A percentile compares a stretch with the other conserved stretches of the same genome.
phyloP scores from a whole-genome alignment of 805 yeast genomes.

The Jamesozyma hellenica region DNA sequence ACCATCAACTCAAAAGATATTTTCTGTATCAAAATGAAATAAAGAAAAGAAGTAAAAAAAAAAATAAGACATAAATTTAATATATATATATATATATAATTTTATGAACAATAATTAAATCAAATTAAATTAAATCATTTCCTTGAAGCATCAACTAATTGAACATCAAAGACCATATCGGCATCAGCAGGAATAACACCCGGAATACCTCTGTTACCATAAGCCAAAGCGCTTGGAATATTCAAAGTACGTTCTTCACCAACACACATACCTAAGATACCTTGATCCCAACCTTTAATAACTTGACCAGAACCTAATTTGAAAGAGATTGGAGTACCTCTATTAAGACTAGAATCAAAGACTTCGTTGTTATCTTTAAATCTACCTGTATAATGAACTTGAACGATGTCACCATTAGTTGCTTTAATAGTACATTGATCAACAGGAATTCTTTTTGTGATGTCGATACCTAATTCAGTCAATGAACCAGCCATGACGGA shows the following conservation, averaged over 20 bases:
- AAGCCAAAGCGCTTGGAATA: slow-evolving; percentile 71
- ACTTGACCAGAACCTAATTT: slow-evolving; percentile 72
- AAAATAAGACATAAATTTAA: not conserved
- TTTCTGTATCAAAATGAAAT: slow-evolving; percentile 15
- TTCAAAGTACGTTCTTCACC: slow-evolving; percentile 75
- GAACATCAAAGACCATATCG: slow-evolving; percentile 38
- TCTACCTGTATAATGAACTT: slow-evolving; percentile 72
- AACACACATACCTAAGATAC: slow-evolving; percentile 71
- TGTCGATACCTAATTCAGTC: slow-evolving; percentile 30
- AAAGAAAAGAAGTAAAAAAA: not conserved
- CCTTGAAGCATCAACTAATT: slow-evolving; percentile 15
- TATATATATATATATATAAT: not conserved
- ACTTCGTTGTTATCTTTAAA: slow-evolving; percentile 51
- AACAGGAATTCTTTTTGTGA: slow-evolving; percentile 39
- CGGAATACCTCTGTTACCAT: slow-evolving; percentile 69
- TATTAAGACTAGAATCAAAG: slow-evolving; percentile 62
- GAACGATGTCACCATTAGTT: slow-evolving; percentile 52
- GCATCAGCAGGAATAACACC: slow-evolving; percentile 73
- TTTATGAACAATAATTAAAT: not conserved
- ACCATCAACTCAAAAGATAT: slow-evolving; percentile 27
- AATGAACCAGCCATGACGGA: slow-evolving; percentile 18
- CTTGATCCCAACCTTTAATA: slow-evolving; percentile 87
- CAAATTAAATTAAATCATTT: not conserved
- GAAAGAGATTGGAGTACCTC: slow-evolving; percentile 63
- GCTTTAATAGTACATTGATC: slow-evolving; percentile 50